Base-by-base conservation (phyloP, 305 asterid genomes). In the Fraxinus nigra region DNA sequence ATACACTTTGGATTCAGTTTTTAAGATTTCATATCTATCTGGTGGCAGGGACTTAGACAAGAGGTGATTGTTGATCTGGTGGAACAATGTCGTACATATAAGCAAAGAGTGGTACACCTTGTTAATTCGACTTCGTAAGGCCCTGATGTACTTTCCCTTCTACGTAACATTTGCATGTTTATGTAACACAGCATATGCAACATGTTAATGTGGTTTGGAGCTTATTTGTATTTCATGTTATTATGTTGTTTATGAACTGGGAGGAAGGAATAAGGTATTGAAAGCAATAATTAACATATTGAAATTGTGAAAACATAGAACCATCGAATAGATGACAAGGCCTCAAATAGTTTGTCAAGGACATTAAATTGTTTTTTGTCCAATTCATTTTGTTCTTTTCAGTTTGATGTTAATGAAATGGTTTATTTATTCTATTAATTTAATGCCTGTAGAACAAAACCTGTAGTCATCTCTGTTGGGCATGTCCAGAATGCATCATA, bases 71-170 rank as follows among this genome's bases (percentile, higher is more conserved):
- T 93, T 84, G 99, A 94, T 88, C 88, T 96, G 89, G 99, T 96
- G 83, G 98, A 93, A 85, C 99, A 94, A 82, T 96, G 99, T 77
- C 98, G 98, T 80, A 90, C 90, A 28, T 96, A 90, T 92, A 96
- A 94, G 89, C 98, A 94, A 89, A 90, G 98, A 89, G 98, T 96
- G 78, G 98, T 96, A 26, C 98, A 96, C 90, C 98, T 96, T 83
- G 98, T 96, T 79, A 96, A 96, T 90, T 96, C 98, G 26, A 96
- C 99, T 77, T 89, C 98, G 99, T 96, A 93, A 94, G 98, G 84
- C 87, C 87, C 79, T 83, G 69, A 76, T 82, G 80, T 80, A 59
- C 82, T 56, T 75, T 11, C 80, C 28, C 78, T 75, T 32, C 82
- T 79, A 11, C 78, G 26, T 79, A 28, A 79, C 81, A 54, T 24